Conservation (phyloP, 2,329 filamentous ascomycete species). For the Alternaria infectoria region DNA sequence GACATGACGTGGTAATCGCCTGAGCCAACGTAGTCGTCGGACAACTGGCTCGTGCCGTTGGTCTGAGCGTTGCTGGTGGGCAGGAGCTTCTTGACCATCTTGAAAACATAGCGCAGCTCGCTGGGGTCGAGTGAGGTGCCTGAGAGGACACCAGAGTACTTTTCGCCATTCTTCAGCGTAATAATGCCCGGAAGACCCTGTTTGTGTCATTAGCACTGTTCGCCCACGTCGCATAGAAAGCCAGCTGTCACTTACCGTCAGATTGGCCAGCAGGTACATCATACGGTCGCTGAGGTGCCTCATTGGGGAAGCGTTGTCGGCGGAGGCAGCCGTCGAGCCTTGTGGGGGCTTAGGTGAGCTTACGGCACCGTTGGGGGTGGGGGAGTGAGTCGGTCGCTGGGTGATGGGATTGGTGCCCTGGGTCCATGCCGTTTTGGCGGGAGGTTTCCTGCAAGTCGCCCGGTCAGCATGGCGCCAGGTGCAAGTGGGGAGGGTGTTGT, state of each 20-base stretch:
- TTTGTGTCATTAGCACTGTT: constrained; percentile 16
- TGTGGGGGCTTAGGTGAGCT: constrained; percentile 51
- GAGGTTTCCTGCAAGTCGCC: constrained; percentile 53
- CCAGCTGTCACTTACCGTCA: constrained; percentile 58
- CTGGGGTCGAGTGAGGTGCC: constrained; percentile 59
- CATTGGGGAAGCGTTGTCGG: constrained; percentile 61
- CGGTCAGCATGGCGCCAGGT: constrained; percentile 35
- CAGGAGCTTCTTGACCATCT: constrained; percentile 67
- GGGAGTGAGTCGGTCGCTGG: constrained; percentile 58
- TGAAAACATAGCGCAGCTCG: constrained; percentile 64
- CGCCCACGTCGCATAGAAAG: background rate
- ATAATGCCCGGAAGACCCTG: constrained; percentile 64
- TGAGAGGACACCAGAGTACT: constrained; percentile 67
- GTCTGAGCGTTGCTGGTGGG: constrained; percentile 48
- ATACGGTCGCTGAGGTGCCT: constrained; percentile 67
- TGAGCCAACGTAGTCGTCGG: constrained; percentile 54
- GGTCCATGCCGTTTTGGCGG: constrained; percentile 65
- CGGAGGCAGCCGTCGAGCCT: constrained; percentile 43
- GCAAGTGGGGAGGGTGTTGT: constrained; percentile 6
- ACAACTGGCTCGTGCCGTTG: constrained; percentile 53
- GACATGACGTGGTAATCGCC: constrained; percentile 62
- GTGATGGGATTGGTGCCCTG: constrained; percentile 67
- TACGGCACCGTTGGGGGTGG: constrained; percentile 62
- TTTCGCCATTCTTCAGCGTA: constrained; percentile 66
- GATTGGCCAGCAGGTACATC: constrained; percentile 64